Conservation (phyloP, 495 filamentous ascomycete genomes). For the Hyaloscypha hepaticicola region DNA sequence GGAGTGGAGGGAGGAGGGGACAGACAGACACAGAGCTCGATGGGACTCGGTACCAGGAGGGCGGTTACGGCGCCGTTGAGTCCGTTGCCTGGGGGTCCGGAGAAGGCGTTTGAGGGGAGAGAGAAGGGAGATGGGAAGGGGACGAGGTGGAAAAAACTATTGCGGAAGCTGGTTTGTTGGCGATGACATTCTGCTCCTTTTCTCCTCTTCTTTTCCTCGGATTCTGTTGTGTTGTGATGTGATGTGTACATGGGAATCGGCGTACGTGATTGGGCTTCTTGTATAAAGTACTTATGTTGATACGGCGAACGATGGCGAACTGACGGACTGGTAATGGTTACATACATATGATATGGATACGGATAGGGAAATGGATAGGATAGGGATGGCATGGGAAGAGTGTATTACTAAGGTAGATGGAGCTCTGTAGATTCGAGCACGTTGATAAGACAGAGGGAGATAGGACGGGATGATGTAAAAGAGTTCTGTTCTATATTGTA, state of each 20-base stretch:
- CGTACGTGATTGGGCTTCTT: background rate
- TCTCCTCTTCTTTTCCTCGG: background rate
- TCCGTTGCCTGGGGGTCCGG: constrained; percentile 38
- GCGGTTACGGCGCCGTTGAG: constrained; percentile 36
- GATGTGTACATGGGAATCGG: background rate
- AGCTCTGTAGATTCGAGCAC: background rate
- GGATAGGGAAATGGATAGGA: too few relatives aligned
- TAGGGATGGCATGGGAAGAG: background rate
- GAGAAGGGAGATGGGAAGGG: constrained; percentile 30
- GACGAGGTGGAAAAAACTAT: constrained; percentile 35
- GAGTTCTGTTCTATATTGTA: background rate
- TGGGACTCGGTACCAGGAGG: constrained; percentile 32
- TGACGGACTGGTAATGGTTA: too few relatives aligned
- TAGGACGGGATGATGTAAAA: background rate
- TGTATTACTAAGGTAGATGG: background rate
- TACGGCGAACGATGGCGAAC: too few relatives aligned
- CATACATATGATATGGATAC: too few relatives aligned
- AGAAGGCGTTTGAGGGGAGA: constrained; percentile 38
- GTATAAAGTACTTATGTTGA: too few relatives aligned
- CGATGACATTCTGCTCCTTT: constrained; percentile 25
- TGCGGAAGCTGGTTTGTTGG: constrained; percentile 52
- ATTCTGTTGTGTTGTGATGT: background rate
- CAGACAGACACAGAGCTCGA: background rate
- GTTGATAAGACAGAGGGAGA: background rate
- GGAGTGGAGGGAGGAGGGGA: background rate